Evolutionary conservation across 352 stramenopile species (phyloP).

Genomic region (Phytophthora chlamydospora): DNA sequence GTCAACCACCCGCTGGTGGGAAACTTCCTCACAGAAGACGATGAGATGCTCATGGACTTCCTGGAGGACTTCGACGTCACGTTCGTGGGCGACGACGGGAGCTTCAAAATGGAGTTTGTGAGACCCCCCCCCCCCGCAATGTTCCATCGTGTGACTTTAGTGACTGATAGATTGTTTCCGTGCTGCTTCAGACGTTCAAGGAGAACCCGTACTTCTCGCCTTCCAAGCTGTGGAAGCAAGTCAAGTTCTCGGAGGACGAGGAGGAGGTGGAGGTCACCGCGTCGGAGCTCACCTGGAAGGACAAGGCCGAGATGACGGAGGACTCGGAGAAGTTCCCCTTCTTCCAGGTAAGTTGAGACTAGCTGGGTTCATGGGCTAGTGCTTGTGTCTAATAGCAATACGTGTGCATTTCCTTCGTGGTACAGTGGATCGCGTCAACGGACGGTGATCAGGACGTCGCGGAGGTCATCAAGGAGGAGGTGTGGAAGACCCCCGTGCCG

Average conservation of each 20-base stretch:
- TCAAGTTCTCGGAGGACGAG: slow-evolving; percentile 75
- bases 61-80: slow-evolving; percentile 65
- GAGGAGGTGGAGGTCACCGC: slow-evolving; percentile 61
- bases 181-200: slow-evolving; percentile 51
- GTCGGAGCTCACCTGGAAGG: slow-evolving; percentile 67
- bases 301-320: slow-evolving; percentile 59
- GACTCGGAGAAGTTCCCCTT: slow-evolving; percentile 52
- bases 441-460: slow-evolving; percentile 65
- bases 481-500: slow-evolving; percentile 76
- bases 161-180: slow-evolving; percentile 1
- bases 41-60: slow-evolving; percentile 59
- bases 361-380: background rate
- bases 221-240: slow-evolving; percentile 68
- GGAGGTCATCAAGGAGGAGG: slow-evolving; percentile 83
- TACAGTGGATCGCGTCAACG: slow-evolving; percentile 61
- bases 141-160: background rate
- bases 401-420: slow-evolving; percentile 3
- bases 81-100: slow-evolving; percentile 65
- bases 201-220: slow-evolving; percentile 73
- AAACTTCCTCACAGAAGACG: slow-evolving; percentile 50
- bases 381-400: slow-evolving; percentile 5
- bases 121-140: background rate
- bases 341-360: slow-evolving; percentile 46
- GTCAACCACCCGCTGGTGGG: slow-evolving; percentile 72
- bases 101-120: slow-evolving; percentile 81